Evolutionary conservation across 1,284 basidiomycete genomes (phyloP), one percentile per base, ranked within the genome.

Genomic region (Macrocystidia cucumis): DNA sequence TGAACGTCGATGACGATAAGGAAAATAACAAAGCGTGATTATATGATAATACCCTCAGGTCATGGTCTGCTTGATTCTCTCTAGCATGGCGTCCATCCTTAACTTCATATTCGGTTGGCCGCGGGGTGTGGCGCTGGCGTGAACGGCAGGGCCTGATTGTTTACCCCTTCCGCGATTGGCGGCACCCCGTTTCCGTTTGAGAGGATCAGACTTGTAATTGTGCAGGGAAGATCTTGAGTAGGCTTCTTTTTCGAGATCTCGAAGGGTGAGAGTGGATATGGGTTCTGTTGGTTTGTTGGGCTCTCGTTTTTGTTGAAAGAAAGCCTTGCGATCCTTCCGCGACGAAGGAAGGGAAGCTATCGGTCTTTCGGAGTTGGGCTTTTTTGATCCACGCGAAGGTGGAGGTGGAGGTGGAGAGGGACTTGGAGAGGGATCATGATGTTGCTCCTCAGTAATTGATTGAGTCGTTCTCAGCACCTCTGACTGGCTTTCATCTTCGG

Each of bases 21-120:
- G 78, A 80, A 46, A 78, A 80, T 43, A 52, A 52, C 27, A 54
- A 55, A 36, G 42, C 45, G 28, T 58, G 47, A 51, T 34, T n/a
- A n/a, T n/a, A n/a, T n/a, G n/a, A n/a, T n/a, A n/a, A n/a, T n/a
- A n/a, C n/a, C n/a, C n/a, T 61, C 49, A 71, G 35, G 57, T 50
- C 35, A 62, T 55, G 44, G 79, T 70, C 33, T 69, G 70, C 55
- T 83, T 81, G 44, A 87, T 85, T 52, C 76, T 78, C 49, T 82
- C 79, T 29, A 88, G 66, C 65, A 88, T 69, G n/a, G 71, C 75
- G 44, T 73, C 70, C 84, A 88, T 88, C 17, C 84, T 72, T 37
- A 80, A 52, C 44, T 77, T 78, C 85, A 88, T 88, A 49, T 86
- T 72, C 7, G 84, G 84, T 48, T 87, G 85, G 4, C 78, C 60